phyloP scores from a whole-genome alignment of 2,329 filamentous ascomycete species.

The Chaetomium olivaceum region DNA sequence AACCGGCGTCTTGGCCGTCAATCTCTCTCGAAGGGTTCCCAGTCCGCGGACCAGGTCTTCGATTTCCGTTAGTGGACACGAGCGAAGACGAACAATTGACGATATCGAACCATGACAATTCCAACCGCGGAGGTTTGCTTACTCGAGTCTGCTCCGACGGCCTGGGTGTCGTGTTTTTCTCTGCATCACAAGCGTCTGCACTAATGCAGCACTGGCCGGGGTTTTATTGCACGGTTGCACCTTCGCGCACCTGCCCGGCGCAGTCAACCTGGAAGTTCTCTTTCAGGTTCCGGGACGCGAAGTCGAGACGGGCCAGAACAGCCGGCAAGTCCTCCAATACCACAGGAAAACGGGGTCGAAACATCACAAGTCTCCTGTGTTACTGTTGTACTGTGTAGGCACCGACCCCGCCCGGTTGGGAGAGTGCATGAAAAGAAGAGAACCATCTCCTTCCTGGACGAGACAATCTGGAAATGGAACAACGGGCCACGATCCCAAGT shows the following conservation, averaged over 20 bases:
- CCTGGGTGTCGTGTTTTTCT: not conserved
- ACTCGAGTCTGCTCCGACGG: not conserved
- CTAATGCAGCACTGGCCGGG: not conserved
- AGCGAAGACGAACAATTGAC: not conserved
- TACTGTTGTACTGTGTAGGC: no score
- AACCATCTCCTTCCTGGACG: not conserved
- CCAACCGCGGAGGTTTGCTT: not conserved
- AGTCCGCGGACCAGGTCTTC: constrained; percentile 1
- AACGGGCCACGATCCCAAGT: not conserved
- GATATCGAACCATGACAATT: not conserved
- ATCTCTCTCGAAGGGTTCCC: not conserved
- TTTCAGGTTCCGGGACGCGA: not conserved
- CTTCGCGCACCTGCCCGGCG: not conserved
- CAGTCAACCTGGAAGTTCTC: not conserved
- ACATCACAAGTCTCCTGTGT: no score
- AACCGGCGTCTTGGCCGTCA: constrained; percentile 2
- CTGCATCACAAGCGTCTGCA: not conserved
- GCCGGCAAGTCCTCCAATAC: not conserved
- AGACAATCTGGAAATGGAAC: not conserved
- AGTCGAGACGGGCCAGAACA: not conserved
- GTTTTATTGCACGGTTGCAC: not conserved
- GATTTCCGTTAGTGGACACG: not conserved
- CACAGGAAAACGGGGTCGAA: not conserved
- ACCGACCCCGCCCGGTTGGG: not conserved
- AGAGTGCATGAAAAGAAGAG: not conserved